Base-by-base conservation (phyloP, 495 filamentous ascomycete species). In the Staphylotrichum tortipilum region DNA sequence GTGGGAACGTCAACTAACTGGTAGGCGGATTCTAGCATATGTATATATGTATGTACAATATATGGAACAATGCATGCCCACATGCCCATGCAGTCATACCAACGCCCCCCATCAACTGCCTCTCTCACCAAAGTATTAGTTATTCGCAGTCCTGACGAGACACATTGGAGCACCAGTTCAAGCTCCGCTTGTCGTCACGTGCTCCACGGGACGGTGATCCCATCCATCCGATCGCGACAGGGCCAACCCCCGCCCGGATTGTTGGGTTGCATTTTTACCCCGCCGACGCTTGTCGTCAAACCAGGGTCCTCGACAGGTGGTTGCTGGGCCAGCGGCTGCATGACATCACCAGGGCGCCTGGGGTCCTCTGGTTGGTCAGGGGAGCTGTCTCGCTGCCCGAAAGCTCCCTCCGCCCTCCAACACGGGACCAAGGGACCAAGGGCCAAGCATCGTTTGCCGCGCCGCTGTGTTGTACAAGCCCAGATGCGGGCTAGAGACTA, bases 241-340 rank as follows among this genome's bases (percentile, higher is more conserved):
- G 26, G 31, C 33, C 39, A n/a, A n/a, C 23, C 23, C 38, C 6
- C 37, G 14, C 7, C 30, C 2, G 9, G n/a, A 26, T 2, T 4
- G 21, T 50, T 17, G 33, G 17, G 49, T 45, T 51, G 49, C 50
- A 54, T 42, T 45, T 37, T 34, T 28, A 56, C 57, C 57, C 57
- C 57, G 57, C 57, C 21, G 41, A 23, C 18, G 38, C 40, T 35
- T 36, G 44, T 17, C 48, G n/a, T n/a, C 6, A 31, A 44, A 12
- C 34, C 21, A 45, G 40, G 39, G 52, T 30, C 10, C 14, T n/a
- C 28, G 17, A 19, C 5, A 31, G 6, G 19, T 12, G 47, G 57
- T 56, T 60, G 57, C 57, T 49, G 54, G 44, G 54, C 47, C 57
- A 59, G 56, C 56, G 43, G 49, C 22, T 39, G 38, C 24, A 60